These are phyloP conservation scores for Fraxinus quadrangulata DNA, from an alignment of 257 asterid genomes.

Conservation along the genomic window DNA sequence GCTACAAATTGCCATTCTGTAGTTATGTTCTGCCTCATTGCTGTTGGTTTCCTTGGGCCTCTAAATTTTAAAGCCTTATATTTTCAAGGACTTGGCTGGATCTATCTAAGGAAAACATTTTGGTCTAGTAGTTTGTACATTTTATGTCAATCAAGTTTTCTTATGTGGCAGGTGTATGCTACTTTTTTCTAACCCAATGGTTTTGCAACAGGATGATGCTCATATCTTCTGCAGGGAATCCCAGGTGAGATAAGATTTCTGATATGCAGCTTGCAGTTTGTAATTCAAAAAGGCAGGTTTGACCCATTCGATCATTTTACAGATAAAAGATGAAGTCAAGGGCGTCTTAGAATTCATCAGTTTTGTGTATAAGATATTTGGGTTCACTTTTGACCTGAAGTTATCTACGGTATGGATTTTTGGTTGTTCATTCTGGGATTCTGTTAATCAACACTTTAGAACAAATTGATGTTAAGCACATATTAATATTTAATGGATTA, in stretches of 20 bases:
- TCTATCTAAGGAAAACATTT: not conserved
- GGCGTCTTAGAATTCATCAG: constrained; percentile 82
- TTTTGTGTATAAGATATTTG: constrained; percentile 67
- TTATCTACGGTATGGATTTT: constrained; percentile 77
- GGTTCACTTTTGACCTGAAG: constrained; percentile 92
- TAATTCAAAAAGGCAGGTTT: constrained; percentile 17
- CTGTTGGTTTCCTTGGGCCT: constrained; percentile 7
- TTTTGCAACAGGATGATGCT: constrained; percentile 88
- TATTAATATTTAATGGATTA: not conserved
- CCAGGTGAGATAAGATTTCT: constrained; percentile 58
- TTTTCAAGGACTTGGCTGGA: not conserved
- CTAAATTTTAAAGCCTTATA: constrained; percentile 12
- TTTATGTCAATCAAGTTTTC: constrained; percentile 13
- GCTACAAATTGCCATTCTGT: constrained; percentile 9
- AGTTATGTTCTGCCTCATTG: constrained; percentile 5
- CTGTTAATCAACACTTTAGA: not conserved
- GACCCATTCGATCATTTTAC: constrained; percentile 28
- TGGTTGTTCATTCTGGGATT: constrained; percentile 19
- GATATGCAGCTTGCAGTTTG: constrained; percentile 5
- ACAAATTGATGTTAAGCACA: not conserved
- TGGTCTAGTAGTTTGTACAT: constrained; percentile 1
- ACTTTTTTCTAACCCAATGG: constrained; percentile 25
- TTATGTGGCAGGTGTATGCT: constrained; percentile 24
- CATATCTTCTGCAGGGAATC: constrained; percentile 98
- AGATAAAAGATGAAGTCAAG: constrained; percentile 95